Evolutionary conservation across 2,329 filamentous ascomycete species (phyloP), one percentile per base, ranked within the genome.

Genomic region (Lasiodiplodia theobromae): DNA sequence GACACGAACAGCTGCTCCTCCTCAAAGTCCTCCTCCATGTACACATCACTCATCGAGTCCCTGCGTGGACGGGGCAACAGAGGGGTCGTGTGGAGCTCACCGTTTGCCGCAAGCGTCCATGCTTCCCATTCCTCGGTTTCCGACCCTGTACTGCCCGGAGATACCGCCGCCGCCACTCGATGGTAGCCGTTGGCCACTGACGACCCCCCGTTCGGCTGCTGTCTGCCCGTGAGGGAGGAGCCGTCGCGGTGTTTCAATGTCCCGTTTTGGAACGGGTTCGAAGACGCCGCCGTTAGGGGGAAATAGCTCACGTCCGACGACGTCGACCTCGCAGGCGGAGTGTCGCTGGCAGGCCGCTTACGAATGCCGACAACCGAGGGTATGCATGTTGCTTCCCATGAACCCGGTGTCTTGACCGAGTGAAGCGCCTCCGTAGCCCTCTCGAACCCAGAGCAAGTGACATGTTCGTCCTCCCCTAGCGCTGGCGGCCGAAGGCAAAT

Each of bases 331-430:
- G 73, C 77, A 21, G 73, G 77, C 37, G 74, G 73, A 16, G 72
- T 77, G 57, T 69, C 74, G 73, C 23, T 76, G 51, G 70, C 72
- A 63, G 73, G 73, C 70, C 82, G 83, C 70, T 79, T 86, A 37
- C 90, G 83, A 14, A 93, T 82, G 0, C 91, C 91, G 0, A 92
- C 81, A 11, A 92, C 81, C 67, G 86, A 87, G 0, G 89, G 87
- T 38, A 85, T 85, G 0, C 84, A 82, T 7, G 92, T 81, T 1
- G 87, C 81, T 70, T 89, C 87, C 91, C 91, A 93, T 0, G 81
- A 76, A 0, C 91, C 91, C 0, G 89, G 89, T 47, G 89, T 86
- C n/a, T 83, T 78, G 8, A 93, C 82, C 10, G 81, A 83, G 57
- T 86, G 84, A 49, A 80, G 84, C 2, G 82, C 77, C 71, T 88